Evolutionary conservation across 2,329 filamentous ascomycete genomes (phyloP), one percentile per base, ranked within the genome.

Genomic region (Colletotrichum plurivorum): DNA sequence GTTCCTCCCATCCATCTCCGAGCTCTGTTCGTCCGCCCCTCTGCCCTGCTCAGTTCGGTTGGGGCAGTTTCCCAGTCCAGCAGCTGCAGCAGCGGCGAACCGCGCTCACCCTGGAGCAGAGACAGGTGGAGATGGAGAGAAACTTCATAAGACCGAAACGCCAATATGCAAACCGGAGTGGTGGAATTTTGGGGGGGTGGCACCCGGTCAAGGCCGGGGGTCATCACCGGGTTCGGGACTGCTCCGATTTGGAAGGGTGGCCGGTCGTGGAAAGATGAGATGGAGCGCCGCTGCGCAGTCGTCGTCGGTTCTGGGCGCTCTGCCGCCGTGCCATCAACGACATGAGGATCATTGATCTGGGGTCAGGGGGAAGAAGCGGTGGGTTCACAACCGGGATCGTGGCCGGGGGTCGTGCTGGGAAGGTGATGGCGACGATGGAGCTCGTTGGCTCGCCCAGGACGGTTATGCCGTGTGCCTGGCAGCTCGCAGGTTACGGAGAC

Each of bases 91-190:
- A 10, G 31, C 31, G 10, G 31, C 31, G 53, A 68, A 53, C 60
- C 65, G 60, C 65, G 53, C 46, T 54, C 43, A 54, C 27, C 51
- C 61, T 45, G 54, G 41, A 55, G 43, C 15, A 54, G 53, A 53
- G 10, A 9, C 39, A 25, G 52, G 66, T 60, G 49, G 55, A 60
- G 49, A 55, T 45, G 51, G 8, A 16, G 31, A 55, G 49, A 55
- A 69, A 60, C 55, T 65, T 46, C 55, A 51, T 57, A 43, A 60
- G 62, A 56, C 66, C 62, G 66, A 69, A 69, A 69, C 66, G 56
- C 66, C 45, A 56, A 56, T 66, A 56, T 66, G 66, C 66, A 66
- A 46, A 56, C 66, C 55, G 18, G 49, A 60, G 55, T 59, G 54
- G 66, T 60, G 55, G 61, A 51, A 60, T 49, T 56, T 55, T 65